Percentiles rank a stretch among this genome's conserved stretches.
phyloP scores from a whole-genome alignment of 441 rosid species.

The Populus hybrid region DNA sequence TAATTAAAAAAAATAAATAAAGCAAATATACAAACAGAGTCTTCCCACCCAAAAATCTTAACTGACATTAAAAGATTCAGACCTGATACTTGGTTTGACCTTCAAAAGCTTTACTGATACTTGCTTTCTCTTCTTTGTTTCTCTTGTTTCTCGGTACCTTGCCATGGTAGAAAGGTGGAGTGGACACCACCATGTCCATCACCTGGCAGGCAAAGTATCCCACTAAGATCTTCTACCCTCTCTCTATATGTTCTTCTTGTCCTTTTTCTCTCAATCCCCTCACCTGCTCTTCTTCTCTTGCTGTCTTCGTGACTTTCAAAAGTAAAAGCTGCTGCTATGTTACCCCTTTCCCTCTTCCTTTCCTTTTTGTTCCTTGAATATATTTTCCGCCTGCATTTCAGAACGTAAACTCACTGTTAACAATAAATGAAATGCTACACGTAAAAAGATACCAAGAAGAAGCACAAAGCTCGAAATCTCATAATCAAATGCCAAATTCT shows the following conservation, averaged over 20 bases:
- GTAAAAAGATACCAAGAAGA: not conserved
- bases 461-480: slow-evolving; percentile 1
- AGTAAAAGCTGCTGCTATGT: slow-evolving; percentile 40
- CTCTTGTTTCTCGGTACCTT: slow-evolving; percentile 22
- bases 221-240: slow-evolving; percentile 46
- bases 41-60: slow-evolving; percentile 9
- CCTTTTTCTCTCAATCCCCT: slow-evolving; percentile 22
- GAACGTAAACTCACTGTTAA: not conserved
- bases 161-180: slow-evolving; percentile 38
- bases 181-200: slow-evolving; percentile 55
- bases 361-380: slow-evolving; percentile 12
- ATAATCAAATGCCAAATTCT: not conserved
- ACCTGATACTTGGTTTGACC: slow-evolving; percentile 40
- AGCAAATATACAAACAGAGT: slow-evolving; percentile 1
- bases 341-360: not conserved
- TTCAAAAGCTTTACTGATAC: slow-evolving; percentile 24
- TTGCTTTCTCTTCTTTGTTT: slow-evolving; percentile 4
- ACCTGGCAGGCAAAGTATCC: slow-evolving; percentile 63
- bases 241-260: slow-evolving; percentile 26
- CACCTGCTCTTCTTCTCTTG: slow-evolving; percentile 2
- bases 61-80: slow-evolving; percentile 22
- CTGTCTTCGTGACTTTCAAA: slow-evolving; percentile 27
- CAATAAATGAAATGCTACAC: not conserved
- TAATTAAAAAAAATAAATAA: too few species aligned
- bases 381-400: slow-evolving; percentile 34